Evolutionary conservation across 768 basidiomycete genomes (phyloP), one percentile per base, ranked within the genome.

Genomic region (Podaxis sp.): DNA sequence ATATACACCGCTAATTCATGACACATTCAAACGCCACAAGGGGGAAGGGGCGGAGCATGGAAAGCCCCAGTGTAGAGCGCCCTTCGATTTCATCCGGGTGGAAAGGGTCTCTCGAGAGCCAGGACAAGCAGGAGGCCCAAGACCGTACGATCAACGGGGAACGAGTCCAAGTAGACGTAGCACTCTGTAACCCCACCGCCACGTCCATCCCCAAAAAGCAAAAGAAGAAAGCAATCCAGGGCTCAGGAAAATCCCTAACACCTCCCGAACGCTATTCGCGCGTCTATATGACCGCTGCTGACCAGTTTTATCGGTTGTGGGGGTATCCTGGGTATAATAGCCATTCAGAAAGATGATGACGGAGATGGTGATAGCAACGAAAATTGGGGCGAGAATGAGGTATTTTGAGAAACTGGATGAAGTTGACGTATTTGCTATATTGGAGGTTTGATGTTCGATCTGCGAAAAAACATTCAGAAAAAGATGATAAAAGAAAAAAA

Each of bases 361-460:
- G 11, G 59, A 28, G 36, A 52, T 25, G 2, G 25, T 10, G 27
- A 38, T 35, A 16, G 35, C 32, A 21, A 37, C 38, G 38, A 50
- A 13, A 7, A 60, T 25, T n/a, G 57, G 52, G 50, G 21, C 18
- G 11, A 35, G 27, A 21, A 61, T 36, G 21, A 47, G 44, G 27
- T 47, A 37, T 37, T 38, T 54, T 11, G 52, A 37, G 52, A 55
- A 55, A 48, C 23, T 13, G 14, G 59, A 54, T 7, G 59, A 60
- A 32, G 32, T 23, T 11, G 57, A 14, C 18, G 52, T 16, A 38
- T 46, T 48, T 21, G 13, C 48, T 18, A 11, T 44, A 35, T 37
- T 48, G 0, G 89, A 88, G 0, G 83, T 82, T 70, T 91, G 89
- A 50, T 89, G 81, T 64, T 91, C 90, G n/a, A 89, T 81, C 90